Conservation (phyloP, 106 monocot genomes). For the Phalaenopsis aphrodite region DNA sequence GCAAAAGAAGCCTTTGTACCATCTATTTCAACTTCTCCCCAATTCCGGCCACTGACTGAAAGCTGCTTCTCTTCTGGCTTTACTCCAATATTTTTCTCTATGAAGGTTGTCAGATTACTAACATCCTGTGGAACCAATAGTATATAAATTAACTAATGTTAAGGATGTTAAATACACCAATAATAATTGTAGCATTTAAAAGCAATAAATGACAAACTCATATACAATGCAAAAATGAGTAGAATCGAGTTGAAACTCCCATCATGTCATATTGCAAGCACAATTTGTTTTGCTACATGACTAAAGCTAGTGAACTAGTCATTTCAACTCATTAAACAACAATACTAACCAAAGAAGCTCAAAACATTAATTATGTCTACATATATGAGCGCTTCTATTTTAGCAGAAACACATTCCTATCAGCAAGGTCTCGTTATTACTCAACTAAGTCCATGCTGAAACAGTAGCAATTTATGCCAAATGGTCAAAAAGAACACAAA, state of each 20-base stretch:
- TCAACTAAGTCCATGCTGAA: not conserved
- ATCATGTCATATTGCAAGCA: not conserved
- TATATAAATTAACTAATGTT: not conserved
- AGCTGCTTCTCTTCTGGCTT: conserved; percentile 92
- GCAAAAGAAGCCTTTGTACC: conserved; percentile 30
- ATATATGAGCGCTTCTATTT: not conserved
- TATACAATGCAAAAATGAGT: not conserved
- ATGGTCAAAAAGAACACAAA: not conserved
- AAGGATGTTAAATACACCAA: not conserved
- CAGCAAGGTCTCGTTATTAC: not conserved
- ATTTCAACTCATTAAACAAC: not conserved
- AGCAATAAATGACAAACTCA: not conserved
- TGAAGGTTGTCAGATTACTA: conserved; percentile 65
- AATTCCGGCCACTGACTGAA: conserved; percentile 84
- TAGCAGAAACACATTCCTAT: not conserved
- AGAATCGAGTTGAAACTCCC: not conserved
- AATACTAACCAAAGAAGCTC: not conserved
- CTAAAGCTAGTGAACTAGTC: not conserved
- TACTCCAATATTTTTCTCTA: conserved; percentile 72
- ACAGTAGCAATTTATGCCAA: not conserved
- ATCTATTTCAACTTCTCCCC: conserved; percentile 91
- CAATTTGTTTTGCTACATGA: not conserved
- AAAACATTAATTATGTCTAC: not conserved
- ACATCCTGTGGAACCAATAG: conserved; percentile 50
- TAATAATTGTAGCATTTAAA: not conserved